Base-by-base conservation (phyloP, 139 green algal genomes). In the Klebsormidium nitens region DNA sequence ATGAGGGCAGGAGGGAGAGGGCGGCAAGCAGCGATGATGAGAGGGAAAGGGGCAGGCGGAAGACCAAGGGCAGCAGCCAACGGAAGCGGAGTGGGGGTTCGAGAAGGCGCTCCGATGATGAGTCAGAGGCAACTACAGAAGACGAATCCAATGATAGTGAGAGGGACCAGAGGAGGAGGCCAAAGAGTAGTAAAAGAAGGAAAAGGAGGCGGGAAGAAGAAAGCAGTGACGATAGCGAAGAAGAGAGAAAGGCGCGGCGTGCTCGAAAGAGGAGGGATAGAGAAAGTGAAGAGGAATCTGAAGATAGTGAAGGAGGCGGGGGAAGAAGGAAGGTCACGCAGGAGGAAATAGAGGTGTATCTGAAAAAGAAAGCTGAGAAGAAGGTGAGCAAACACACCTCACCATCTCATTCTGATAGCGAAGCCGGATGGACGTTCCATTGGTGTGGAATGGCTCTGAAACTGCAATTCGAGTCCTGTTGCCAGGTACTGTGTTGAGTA, bases 301-400 rank as follows among this genome's bases (percentile, higher is more conserved):
- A 48, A 64, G 17, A 48, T 19, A 48, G 19, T 59, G 56, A 48
- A 17, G 19, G 17, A 64, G 19, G 56, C 17, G 17, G 17, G 31
- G 17, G 17, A 34, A n/a, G 17, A 64, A 48, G 17, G 19, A 66
- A 66, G 14, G 19, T 52, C 3, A 38, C 59, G 5, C 17, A 52
- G 14, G 59, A 66, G 59, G 32, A 66, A 23, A 36, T 66, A 1
- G 17, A 47, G 59, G 59, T 55, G 59, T 66, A 52, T 23, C 8
- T 66, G 36, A 36, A 36, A 31, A 49, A 50, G 17, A 46, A 47
- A n/a, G 37, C 37, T 19, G 36, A 66, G 59, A 66, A 66, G 34
- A 66, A 69, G 61, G 61, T 8, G 8, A 29, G 6, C 50, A 8
- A 29, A 5, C 6, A 8, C 23, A 14, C 50, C 23, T 8, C 23